A percentile compares a stretch with the other conserved stretches of the same genome.
These are phyloP conservation scores for Tolypocladium tundrense DNA, from an alignment of 2,329 filamentous ascomycete genomes.

Conservation along the genomic window DNA sequence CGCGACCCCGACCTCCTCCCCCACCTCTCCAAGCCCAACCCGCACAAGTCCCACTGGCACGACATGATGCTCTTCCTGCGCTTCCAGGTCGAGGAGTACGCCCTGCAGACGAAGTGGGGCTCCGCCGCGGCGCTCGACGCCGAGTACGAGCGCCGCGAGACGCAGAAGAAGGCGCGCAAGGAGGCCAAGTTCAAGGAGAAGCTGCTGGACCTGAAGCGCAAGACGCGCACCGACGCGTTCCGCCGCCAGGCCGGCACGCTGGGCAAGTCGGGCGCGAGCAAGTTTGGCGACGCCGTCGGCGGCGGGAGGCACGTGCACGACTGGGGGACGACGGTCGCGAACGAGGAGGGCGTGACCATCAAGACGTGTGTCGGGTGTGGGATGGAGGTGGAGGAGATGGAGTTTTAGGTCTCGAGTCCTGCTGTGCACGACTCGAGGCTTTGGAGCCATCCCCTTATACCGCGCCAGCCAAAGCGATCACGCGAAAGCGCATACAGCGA, in stretches of 20 bases:
- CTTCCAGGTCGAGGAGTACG: conserved; percentile 90
- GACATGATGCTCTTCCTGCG: conserved; percentile 98
- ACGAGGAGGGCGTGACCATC: conserved; percentile 61
- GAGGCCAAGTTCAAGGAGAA: conserved; percentile 89
- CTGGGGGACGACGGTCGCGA: conserved; percentile 64
- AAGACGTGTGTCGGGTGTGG: conserved; percentile 72
- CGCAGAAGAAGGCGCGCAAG: conserved; percentile 73
- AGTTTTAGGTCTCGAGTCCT: conserved; percentile 27
- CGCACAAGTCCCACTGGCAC: conserved; percentile 92
- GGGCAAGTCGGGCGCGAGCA: conserved; percentile 38
- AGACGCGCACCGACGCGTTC: conserved; percentile 85
- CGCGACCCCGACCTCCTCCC: conserved; percentile 78
- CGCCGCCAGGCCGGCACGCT: conserved; percentile 56
- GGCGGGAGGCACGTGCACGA: conserved; percentile 76
- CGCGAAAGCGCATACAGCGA: not conserved
- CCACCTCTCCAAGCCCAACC: conserved; percentile 81
- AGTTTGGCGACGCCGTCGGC: conserved; percentile 70
- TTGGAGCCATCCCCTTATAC: not conserved
- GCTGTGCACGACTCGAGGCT: not conserved
- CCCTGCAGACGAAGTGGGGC: conserved; percentile 85
- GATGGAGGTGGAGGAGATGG: conserved; percentile 70
- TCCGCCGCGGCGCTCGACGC: conserved; percentile 74
- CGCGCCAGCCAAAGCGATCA: not conserved
- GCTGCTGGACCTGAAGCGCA: conserved; percentile 81
- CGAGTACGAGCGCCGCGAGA: conserved; percentile 73